Conservation (phyloP, 1,139 yeast genomes). For the Hanseniaspora uvarum region DNA sequence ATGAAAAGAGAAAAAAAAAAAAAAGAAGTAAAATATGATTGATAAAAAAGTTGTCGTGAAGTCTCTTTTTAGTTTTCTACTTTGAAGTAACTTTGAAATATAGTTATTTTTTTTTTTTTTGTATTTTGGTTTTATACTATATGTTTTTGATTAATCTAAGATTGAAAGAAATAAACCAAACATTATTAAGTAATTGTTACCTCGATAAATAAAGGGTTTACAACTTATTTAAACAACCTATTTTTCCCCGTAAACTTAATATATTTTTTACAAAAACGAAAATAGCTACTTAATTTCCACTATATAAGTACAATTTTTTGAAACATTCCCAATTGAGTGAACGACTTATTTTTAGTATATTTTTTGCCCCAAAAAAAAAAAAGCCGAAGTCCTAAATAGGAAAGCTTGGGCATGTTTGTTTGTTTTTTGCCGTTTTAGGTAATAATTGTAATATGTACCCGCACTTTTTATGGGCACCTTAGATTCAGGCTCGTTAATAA, state of each 20-base stretch:
- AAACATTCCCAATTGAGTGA: neutral
- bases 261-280: neutral
- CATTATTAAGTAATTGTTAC: no score
- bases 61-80: neutral
- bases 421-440: neutral
- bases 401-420: neutral
- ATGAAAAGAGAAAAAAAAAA: neutral
- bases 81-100: neutral
- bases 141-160: no score
- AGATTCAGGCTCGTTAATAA: neutral
- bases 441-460: neutral
- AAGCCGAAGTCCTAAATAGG: neutral
- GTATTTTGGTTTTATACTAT: neutral
- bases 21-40: neutral
- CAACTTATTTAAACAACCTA: no score
- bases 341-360: no score
- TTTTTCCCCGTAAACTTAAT: no score
- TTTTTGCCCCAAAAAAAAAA: no score
- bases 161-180: no score
- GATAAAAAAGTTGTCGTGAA: neutral
- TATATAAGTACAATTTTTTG: neutral
- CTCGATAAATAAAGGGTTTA: no score
- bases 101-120: neutral
- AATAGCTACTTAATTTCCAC: neutral
- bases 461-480: neutral